Base-by-base conservation (phyloP, 306 rosid genomes). In the Lotus japonicus region DNA sequence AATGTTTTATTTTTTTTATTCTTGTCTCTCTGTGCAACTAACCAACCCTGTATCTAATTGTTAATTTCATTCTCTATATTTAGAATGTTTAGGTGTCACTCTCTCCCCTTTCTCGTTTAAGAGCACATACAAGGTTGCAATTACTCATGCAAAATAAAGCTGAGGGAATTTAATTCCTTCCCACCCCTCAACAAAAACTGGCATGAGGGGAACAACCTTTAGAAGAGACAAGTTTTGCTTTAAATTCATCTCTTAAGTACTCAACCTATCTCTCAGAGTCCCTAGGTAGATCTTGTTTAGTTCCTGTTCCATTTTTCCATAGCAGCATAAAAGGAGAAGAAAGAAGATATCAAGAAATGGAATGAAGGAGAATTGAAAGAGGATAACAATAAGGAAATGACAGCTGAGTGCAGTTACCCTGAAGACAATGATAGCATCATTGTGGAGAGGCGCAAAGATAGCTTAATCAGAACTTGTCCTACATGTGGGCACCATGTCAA, bases 401-500 rank as follows among this genome's bases (percentile, higher is more conserved):
- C 86, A 92, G 84, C 89, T 70, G 86, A 78, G 80, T 86, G 89
- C 83, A 84, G 81, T 76, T 82, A 78, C 21, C 66, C 74, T 50
- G 80, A 76, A 35, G 75, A 77, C 23, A 79, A 71, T 74, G 72
- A 72, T 39, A 67, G 58, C 73, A 61, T 63, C 52, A 69, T 84
- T 58, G 80, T 64, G 48, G 77, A 84, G 71, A 84, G 76, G 44
- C 60, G 36, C 73, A 78, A 82, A 38, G 88, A 84, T 36, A 79
- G 80, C 80, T 65, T 45, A 38, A 79, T 78, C 36, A 79, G 78
- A 79, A 70, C 92, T 49, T 89, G 96, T 76, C 89, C 96, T 72
- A 75, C 92, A 11, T 89, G 96, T 68, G 96, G 96, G 35, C 83
- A 85, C 71, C 88, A 81, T 79, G 68, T 89, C 84, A 81, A 87